Evolutionary conservation across 208 protist genomes (phyloP).

Genomic region (Leishmania tarentolae): DNA sequence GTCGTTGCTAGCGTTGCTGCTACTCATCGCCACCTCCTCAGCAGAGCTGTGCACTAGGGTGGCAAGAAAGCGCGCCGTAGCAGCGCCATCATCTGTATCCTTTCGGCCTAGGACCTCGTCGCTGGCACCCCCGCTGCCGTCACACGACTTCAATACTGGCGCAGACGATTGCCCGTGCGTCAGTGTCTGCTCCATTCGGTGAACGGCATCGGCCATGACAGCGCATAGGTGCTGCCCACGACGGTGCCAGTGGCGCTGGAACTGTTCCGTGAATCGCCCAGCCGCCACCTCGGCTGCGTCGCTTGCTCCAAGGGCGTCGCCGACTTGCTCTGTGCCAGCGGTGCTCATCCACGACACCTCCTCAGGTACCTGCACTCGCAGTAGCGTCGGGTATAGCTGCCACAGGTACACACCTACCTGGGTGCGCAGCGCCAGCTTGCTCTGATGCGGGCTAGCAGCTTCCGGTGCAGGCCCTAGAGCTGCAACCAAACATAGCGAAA

Average conservation of each 20-base stretch:
- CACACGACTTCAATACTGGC: background rate
- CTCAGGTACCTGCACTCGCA: conserved; percentile 25
- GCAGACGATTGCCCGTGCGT: background rate
- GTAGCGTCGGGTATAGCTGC: conserved; percentile 25
- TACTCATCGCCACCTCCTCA: background rate
- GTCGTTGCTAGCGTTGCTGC: background rate
- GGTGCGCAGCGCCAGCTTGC: background rate
- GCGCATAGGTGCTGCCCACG: conserved; percentile 1
- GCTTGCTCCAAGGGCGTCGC: conserved; percentile 7
- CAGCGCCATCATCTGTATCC: background rate
- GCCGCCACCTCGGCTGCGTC: conserved; percentile 3
- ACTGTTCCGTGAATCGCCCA: background rate
- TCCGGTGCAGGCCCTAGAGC: background rate
- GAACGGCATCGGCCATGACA: background rate
- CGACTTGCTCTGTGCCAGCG: background rate
- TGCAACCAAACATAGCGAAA: conserved; percentile 4
- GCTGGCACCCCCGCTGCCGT: background rate
- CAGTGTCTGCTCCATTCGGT: conserved; percentile 2
- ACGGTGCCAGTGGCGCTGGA: conserved; percentile 7
- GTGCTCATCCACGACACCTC: conserved; percentile 22
- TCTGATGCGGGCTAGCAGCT: background rate
- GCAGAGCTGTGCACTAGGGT: background rate
- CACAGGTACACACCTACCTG: conserved; percentile 13
- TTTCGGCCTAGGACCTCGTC: background rate
- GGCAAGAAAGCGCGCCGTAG: background rate